Base-by-base conservation (phyloP, 2,329 filamentous ascomycete species). In the Neofusicoccum umdonicola region DNA sequence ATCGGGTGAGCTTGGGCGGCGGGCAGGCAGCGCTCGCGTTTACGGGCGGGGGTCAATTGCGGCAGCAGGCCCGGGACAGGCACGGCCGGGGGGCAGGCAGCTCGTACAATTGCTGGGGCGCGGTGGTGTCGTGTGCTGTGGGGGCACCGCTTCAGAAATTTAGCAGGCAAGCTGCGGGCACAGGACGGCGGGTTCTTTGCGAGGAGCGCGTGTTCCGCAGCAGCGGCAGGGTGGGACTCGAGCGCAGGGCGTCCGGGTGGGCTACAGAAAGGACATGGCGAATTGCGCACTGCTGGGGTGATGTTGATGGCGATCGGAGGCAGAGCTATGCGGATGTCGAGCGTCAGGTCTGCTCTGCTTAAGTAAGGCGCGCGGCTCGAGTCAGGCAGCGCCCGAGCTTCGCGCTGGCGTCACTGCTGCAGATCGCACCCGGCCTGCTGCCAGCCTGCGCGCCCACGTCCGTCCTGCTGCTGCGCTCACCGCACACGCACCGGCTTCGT, bases 291-390 rank as follows among this genome's bases (percentile, higher is more conserved):
- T 42, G 41, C n/a, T 27, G 31, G 31, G 41, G 42, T 60, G 56
- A 60, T 60, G 56, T 60, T 60, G 42, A 42, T 37, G 56, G 56
- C 22, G 56, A 35, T 60, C 56, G 56, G 56, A 31, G 31, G 56
- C 56, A 60, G 56, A 60, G 56, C 56, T 60, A 60, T 60, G 35
- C 35, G 50, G 56, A 60, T 60, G 56, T 42, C 47, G 56, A 60
- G 41, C 50, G 56, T 60, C 56, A 60, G 54, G 56, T 60, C 56
- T 60, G 42, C 27, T 19, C 15, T 39, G 27, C 17, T 31, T 31
- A 44, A 27, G 42, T 47, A 35, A 34, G 56, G 27, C 27, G 27
- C 27, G 27, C 41, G 27, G 39, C 54, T 34, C 56, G 56, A 60
- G 56, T 60, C 56, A 44, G 56, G 56, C 56, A 13, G 31, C 27